phyloP scores from a whole-genome alignment of 2,329 filamentous ascomycete genomes.

The Stemphylium lycopersici region DNA sequence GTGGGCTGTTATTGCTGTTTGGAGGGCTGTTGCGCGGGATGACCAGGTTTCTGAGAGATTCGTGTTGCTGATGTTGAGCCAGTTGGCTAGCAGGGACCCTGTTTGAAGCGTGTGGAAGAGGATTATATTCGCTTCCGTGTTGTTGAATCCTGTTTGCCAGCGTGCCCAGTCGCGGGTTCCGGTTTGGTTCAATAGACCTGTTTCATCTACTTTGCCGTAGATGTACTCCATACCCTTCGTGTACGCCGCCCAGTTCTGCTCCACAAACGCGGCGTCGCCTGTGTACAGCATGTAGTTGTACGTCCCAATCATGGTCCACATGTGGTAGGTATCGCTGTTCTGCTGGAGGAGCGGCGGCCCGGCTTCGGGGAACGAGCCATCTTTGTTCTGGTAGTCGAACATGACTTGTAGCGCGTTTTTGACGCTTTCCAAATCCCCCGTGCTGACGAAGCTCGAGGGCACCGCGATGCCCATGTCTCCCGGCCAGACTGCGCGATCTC shows the following conservation, averaged over 20 bases:
- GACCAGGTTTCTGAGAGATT: neutral
- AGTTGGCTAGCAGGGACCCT: slow-evolving; percentile 24
- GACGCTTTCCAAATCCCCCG: slow-evolving; percentile 20
- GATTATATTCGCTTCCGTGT: slow-evolving; percentile 42
- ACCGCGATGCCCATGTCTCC: slow-evolving; percentile 29
- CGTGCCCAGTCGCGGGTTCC: slow-evolving; percentile 40
- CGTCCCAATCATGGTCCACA: slow-evolving; percentile 29
- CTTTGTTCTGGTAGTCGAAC: slow-evolving; percentile 29
- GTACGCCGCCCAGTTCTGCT: slow-evolving; percentile 21
- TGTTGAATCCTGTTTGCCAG: slow-evolving; percentile 37
- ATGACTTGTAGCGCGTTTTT: slow-evolving; percentile 24
- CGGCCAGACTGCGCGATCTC: slow-evolving; percentile 48
- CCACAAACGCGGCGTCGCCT: slow-evolving; percentile 17
- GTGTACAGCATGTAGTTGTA: slow-evolving; percentile 28
- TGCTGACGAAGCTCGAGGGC: slow-evolving; percentile 15
- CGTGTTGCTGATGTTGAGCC: neutral
- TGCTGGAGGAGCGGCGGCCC: slow-evolving; percentile 21
- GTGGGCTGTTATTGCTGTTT: slow-evolving; percentile 9
- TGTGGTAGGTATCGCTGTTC: slow-evolving; percentile 31
- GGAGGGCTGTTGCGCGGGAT: slow-evolving; percentile 2
- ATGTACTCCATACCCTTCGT: slow-evolving; percentile 24
- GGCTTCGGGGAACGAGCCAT: slow-evolving; percentile 26
- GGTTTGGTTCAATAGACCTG: slow-evolving; percentile 25
- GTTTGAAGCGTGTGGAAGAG: slow-evolving; percentile 39
- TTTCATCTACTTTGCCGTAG: slow-evolving; percentile 10